Evolutionary conservation across 331 rosid genomes (phyloP), one percentile per base, ranked within the genome.

Genomic region (Quercus phellos): DNA sequence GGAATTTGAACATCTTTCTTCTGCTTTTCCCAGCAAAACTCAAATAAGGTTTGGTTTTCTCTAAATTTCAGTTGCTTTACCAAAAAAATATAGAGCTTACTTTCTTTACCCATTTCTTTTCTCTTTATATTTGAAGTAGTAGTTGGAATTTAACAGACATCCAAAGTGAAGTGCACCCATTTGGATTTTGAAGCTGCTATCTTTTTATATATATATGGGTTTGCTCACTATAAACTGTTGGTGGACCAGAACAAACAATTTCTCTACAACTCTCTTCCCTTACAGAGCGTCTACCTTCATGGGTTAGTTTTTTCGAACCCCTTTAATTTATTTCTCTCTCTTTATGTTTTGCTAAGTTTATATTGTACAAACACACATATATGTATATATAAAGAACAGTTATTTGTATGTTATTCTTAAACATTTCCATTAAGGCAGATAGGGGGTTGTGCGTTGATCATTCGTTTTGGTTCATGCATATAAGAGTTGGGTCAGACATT

Each of bases 261-360:
- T 86, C 64, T 75, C 73, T 59, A 42, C 78, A 16, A 29, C 59
- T 32, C 22, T 79, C 38, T 58, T 77, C 35, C 79, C 42, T n/a
- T 68, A 74, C 82, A 54, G 54, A 72, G 77, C 55, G 35, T 76
- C 90, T 32, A 18, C 80, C 79, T 76, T 83, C 88, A 68, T 34
- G 6, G 27, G 92, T 90, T 46, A 74, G 82, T 76, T 38, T 29
- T 59, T 19, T 69, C 34, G 16, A 22, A 21, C 17, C 43, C 2
- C 16, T 51, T 79, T 13, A 9, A 19, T 70, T 19, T 12, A 4
- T 61, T 21, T 29, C 8, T 69, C 4, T 58, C 68, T 69, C 43
- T 58, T 56, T 55, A 55, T 67, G 22, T 67, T 51, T 61, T 6
- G 35, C 72, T 26, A 14, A 12, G 13, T 21, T 24, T 24, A 4